These are phyloP conservation scores for Talaromyces sp. DNA, from an alignment of 2,329 filamentous ascomycete genomes.

Conservation along the genomic window DNA sequence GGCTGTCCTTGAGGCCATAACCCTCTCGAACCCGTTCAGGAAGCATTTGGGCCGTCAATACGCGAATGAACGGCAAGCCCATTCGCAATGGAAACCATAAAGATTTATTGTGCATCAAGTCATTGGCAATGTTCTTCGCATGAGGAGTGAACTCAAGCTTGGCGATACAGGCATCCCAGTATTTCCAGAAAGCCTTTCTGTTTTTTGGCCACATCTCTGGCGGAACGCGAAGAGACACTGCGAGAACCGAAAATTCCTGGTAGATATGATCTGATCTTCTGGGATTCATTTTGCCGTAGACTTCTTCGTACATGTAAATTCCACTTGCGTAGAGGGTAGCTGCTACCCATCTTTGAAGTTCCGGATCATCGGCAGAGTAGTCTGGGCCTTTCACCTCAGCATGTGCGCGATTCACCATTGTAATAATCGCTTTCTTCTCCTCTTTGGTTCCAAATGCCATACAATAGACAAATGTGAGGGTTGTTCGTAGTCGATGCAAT, in stretches of 20 bases:
- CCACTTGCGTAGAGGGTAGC: not conserved
- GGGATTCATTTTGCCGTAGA: not conserved
- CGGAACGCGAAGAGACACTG: not conserved
- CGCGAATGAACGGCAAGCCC: not conserved
- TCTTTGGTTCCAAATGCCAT: not conserved
- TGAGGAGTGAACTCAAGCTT: not conserved
- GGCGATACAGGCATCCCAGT: not conserved
- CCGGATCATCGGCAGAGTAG: not conserved
- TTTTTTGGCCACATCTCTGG: not conserved
- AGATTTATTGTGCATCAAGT: not conserved
- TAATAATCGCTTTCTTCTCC: not conserved
- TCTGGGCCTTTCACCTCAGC: not conserved
- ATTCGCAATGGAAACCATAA: not conserved
- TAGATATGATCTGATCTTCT: not conserved
- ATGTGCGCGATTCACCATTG: not conserved
- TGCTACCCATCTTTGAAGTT: not conserved
- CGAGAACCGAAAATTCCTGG: not conserved
- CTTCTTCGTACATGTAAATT: not conserved
- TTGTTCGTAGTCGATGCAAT: not conserved
- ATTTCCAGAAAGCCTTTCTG: not conserved
- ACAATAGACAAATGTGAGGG: not conserved
- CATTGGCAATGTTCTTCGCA: not conserved
- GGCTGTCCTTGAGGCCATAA: not conserved
- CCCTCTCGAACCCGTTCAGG: not conserved
- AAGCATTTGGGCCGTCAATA: not conserved